These are phyloP conservation scores for Apiospora pterosperma DNA, from an alignment of 2,329 filamentous ascomycete species.

Conservation along the genomic window DNA sequence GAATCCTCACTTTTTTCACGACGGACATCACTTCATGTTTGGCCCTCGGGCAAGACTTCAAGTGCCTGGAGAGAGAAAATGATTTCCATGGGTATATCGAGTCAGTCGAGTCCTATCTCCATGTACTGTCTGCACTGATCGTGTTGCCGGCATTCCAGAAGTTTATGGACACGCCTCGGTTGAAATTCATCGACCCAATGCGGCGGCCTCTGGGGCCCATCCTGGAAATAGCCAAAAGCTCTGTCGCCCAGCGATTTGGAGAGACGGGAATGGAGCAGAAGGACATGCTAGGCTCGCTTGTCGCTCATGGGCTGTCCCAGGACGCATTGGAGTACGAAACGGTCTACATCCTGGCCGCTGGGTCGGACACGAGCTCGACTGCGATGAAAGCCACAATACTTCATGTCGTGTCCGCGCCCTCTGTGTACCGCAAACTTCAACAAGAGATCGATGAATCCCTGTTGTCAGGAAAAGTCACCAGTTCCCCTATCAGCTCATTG, in stretches of 20 bases:
- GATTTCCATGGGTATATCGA: not conserved
- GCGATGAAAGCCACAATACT: not conserved
- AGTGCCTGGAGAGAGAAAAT: not conserved
- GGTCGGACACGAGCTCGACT: not conserved
- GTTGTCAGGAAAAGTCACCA: not conserved
- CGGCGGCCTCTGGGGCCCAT: not conserved
- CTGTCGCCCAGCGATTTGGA: slow-evolving; percentile 23
- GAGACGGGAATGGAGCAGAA: slow-evolving; percentile 21
- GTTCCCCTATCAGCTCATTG: not conserved
- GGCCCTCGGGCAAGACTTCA: not conserved
- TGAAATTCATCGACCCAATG: not conserved
- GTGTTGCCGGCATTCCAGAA: not conserved
- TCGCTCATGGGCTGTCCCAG: slow-evolving; percentile 35
- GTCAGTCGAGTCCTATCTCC: not conserved
- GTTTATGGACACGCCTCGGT: not conserved
- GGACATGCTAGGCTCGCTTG: slow-evolving; percentile 39
- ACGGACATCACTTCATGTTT: not conserved
- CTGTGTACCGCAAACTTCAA: not conserved
- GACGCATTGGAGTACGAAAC: slow-evolving; percentile 41
- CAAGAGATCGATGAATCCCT: not conserved
- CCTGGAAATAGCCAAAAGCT: not conserved
- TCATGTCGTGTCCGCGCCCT: not conserved
- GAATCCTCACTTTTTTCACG: not conserved
- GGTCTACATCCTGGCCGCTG: slow-evolving; percentile 30
- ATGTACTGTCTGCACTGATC: not conserved